Evolutionary conservation across 768 basidiomycete species (phyloP).

Genomic region (Tulasnella sp.): DNA sequence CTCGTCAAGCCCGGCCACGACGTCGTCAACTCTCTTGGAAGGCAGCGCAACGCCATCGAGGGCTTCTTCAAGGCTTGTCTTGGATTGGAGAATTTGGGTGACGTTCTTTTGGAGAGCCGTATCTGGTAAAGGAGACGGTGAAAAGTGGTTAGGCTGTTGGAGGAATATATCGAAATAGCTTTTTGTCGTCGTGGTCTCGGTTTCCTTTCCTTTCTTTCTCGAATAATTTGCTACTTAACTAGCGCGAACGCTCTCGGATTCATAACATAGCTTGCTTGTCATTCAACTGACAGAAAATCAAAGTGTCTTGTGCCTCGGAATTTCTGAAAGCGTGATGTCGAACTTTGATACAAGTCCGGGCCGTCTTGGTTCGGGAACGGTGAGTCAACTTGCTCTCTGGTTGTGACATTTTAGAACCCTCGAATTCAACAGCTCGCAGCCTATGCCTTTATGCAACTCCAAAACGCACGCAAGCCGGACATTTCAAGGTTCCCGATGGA

Average conservation of each 20-base stretch:
- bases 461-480: no score
- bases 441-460: no score
- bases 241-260: neutral
- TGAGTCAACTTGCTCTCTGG: no score
- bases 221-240: neutral
- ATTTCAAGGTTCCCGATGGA: no score
- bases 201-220: neutral
- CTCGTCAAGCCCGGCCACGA: slow-evolving; percentile 79
- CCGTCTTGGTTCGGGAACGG: no score
- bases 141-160: neutral
- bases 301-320: neutral
- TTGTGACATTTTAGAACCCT: no score
- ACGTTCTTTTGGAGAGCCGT: slow-evolving; percentile 81
- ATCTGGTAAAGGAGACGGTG: slow-evolving; percentile 61
- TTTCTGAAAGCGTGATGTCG: neutral
- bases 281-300: neutral
- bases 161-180: neutral
- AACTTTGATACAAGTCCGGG: neutral
- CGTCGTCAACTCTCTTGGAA: slow-evolving; percentile 91
- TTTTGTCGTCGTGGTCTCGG: neutral
- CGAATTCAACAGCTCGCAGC: no score
- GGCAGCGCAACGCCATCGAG: slow-evolving; percentile 93
- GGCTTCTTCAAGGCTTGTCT: slow-evolving; percentile 92
- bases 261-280: neutral
- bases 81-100: slow-evolving; percentile 76